Evolutionary conservation across 306 rosid genomes (phyloP).

Genomic region (Sophora flavescens): DNA sequence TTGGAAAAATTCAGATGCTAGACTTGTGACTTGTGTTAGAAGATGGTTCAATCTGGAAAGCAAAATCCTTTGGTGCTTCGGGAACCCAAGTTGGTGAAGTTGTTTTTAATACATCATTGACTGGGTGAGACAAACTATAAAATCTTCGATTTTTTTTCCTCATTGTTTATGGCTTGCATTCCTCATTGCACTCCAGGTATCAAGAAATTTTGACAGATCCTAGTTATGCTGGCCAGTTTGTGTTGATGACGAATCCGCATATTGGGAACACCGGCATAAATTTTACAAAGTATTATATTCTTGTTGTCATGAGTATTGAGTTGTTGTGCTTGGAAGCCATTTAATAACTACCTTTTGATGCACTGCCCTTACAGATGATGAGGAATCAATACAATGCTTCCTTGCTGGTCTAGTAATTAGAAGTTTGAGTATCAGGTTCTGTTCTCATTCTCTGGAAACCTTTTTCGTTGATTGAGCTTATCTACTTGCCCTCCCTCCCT

Average conservation of each 20-base stretch:
- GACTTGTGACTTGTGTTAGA: slow-evolving; percentile 88
- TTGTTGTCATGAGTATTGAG: not conserved
- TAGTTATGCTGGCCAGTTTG: slow-evolving; percentile 97
- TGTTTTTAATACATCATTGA: slow-evolving; percentile 91
- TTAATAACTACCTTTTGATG: slow-evolving; percentile 8
- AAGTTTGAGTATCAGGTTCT: slow-evolving; percentile 82
- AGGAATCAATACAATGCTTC: slow-evolving; percentile 81
- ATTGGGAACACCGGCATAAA: slow-evolving; percentile 96
- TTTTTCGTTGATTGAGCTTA: slow-evolving; percentile 32
- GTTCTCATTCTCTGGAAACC: not conserved
- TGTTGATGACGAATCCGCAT: slow-evolving; percentile 93
- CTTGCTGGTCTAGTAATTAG: slow-evolving; percentile 90
- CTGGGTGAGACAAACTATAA: slow-evolving; percentile 65
- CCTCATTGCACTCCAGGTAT: slow-evolving; percentile 62
- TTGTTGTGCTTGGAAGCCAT: slow-evolving; percentile 29
- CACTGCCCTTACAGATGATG: slow-evolving; percentile 70
- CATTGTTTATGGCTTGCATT: not conserved
- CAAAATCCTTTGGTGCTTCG: slow-evolving; percentile 91
- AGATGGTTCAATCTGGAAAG: slow-evolving; percentile 98
- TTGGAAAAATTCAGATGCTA: slow-evolving; percentile 92
- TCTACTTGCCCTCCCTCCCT: slow-evolving; percentile 29
- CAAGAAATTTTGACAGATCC: slow-evolving; percentile 98
- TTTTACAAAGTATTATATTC: slow-evolving; percentile 59
- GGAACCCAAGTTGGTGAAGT: slow-evolving; percentile 99
- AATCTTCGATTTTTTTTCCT: not conserved